phyloP scores from a whole-genome alignment of 768 basidiomycete genomes.

The Termitomyces sp. region DNA sequence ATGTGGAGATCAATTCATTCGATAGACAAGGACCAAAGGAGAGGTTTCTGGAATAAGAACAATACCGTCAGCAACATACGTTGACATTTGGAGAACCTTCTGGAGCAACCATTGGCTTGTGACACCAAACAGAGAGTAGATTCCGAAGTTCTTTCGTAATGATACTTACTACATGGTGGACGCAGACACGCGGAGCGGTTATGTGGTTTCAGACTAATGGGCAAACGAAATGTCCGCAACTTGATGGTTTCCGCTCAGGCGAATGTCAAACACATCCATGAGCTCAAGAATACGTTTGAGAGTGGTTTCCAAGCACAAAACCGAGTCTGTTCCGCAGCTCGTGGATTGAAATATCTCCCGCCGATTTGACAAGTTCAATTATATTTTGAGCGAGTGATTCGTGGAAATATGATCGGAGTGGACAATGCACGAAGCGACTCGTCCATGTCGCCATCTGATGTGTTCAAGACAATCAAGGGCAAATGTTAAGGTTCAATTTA shows the following conservation, averaged over 20 bases:
- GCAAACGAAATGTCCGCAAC: neutral
- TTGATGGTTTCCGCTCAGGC: no score
- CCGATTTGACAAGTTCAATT: neutral
- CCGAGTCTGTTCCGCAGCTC: neutral
- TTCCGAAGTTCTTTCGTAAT: neutral
- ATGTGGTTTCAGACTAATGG: neutral
- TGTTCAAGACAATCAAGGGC: neutral
- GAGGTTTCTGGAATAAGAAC: neutral
- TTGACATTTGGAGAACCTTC: neutral
- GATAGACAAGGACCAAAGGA: neutral
- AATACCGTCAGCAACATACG: no score
- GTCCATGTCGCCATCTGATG: neutral
- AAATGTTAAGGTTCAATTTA: neutral
- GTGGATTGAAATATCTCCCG: neutral
- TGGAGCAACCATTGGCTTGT: neutral
- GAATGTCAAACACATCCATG: neutral
- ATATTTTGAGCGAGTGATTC: neutral
- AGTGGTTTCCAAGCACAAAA: neutral
- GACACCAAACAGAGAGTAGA: neutral
- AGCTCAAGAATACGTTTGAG: neutral
- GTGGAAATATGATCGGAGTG: neutral
- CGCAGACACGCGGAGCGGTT: constrained; percentile 1
- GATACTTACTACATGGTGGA: neutral
- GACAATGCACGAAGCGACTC: neutral
- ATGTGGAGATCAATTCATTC: neutral